A percentile compares a stretch with the other conserved stretches of the same genome.
phyloP scores from a whole-genome alignment of 192 early-diverging fungal genomes.

The Dispira parvispora region DNA sequence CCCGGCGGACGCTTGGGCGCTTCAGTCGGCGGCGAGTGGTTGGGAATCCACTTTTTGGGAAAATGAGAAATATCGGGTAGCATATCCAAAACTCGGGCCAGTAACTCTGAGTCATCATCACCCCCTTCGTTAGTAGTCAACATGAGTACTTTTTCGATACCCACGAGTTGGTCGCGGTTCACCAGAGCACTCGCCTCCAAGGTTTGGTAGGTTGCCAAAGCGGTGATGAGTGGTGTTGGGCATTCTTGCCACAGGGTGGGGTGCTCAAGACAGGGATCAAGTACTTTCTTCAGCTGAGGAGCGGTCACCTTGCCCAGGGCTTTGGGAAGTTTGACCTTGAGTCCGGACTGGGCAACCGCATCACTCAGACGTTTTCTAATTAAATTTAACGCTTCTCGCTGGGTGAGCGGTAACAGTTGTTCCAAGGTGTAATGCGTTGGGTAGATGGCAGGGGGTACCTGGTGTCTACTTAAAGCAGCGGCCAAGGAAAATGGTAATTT shows the following conservation, averaged over 20 bases:
- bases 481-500: too few relatives aligned
- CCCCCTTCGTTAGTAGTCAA: background rate
- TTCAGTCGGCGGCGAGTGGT: too few relatives aligned
- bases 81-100: slow-evolving; percentile 5
- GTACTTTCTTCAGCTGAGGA: slow-evolving; percentile 3
- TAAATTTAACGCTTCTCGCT: background rate
- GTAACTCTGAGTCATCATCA: background rate
- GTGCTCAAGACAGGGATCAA: background rate
- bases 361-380: background rate
- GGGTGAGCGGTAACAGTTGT: background rate
- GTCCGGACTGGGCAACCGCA: background rate
- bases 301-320: background rate
- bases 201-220: background rate
- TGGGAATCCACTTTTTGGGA: background rate
- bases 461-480: too few relatives aligned
- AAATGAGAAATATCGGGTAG: background rate
- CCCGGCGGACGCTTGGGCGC: too few relatives aligned
- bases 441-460: too few relatives aligned
- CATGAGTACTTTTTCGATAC: slow-evolving; percentile 3
- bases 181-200: background rate
- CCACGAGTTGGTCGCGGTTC: background rate
- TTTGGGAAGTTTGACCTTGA: slow-evolving; percentile 5
- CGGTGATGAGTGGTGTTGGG: background rate
- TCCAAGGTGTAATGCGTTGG: background rate
- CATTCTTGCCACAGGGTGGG: background rate